A percentile compares a stretch with the other conserved stretches of the same genome.
These are phyloP conservation scores for Raffaelea ambrosiae DNA, from an alignment of 2,329 filamentous ascomycete genomes.

Conservation along the genomic window DNA sequence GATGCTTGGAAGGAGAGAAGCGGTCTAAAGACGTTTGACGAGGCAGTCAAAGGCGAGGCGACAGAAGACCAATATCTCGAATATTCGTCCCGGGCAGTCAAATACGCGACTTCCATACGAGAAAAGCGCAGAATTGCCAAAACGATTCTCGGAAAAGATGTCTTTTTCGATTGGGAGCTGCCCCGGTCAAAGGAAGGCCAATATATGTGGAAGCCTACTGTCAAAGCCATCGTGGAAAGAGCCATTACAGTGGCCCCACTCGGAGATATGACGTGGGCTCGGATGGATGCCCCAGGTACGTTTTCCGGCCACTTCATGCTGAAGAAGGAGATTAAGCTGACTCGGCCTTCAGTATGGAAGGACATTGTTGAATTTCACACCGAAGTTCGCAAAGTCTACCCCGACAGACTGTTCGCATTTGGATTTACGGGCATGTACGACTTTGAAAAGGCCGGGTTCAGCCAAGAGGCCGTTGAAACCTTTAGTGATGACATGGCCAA, in stretches of 20 bases:
- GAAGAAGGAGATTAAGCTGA: no score
- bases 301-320: no score
- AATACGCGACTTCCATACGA: neutral
- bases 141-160: constrained; percentile 3
- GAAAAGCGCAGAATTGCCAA: neutral
- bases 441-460: constrained; percentile 24
- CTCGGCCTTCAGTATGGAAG: constrained; percentile 20
- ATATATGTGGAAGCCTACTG: constrained; percentile 11
- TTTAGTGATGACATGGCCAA: constrained; percentile 25
- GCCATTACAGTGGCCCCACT: constrained; percentile 7
- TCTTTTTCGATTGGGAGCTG: constrained; percentile 12
- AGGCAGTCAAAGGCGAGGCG: neutral
- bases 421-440: constrained; percentile 28
- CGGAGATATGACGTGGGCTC: constrained; percentile 9
- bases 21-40: constrained; percentile 15
- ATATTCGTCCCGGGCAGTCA: neutral
- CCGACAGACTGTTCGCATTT: constrained; percentile 28
- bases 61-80: neutral
- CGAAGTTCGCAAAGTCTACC: constrained; percentile 23
- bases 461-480: constrained; percentile 19
- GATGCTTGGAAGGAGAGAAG: constrained; percentile 6
- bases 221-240: constrained; percentile 11
- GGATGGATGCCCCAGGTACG: constrained; percentile 13
- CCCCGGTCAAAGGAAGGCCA: constrained; percentile 9
- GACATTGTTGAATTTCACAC: constrained; percentile 28